Evolutionary conservation across 441 rosid species (phyloP), one percentile per base, ranked within the genome.

Genomic region (Codiaeum variegatum): DNA sequence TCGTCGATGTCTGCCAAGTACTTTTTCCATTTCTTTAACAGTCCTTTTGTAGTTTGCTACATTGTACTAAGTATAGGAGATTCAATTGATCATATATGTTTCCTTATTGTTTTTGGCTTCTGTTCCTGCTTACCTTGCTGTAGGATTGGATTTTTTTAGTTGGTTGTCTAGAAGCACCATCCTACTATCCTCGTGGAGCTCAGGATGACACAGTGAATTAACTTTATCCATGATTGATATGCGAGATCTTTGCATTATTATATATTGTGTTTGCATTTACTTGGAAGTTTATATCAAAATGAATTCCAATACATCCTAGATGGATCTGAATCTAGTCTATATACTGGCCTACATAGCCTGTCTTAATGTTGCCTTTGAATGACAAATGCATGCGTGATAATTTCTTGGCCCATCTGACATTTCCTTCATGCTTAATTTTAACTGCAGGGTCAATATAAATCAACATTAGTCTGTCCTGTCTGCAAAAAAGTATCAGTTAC

Each of bases 361-460:
- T 38, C 47, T n/a, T 70, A 70, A 36, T 21, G n/a, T 19, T 52
- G 11, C 40, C 29, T 36, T 72, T 15, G 23, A 26, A 52, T 26
- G 29, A 32, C 21, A 36, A n/a, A 23, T 62, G 21, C 19, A 31
- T n/a, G 23, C 42, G 9, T 60, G 12, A 66, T 65, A 24, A 29
- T 34, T 34, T 24, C 13, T 42, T 64, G 26, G 54, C 38, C 65
- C 28, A 71, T 26, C 56, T 70, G 67, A 62, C 62, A 18, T 58
- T 15, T 8, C 24, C 32, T 15, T 60, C 42, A 55, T 68, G 34
- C 67, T 75, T 73, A 24, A 58, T 19, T 64, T 54, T 71, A 23
- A 62, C 78, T 82, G 51, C 78, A 90, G 94, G 95, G 92, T 72
- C 95, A 90, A 76, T 90, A 84, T 69, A 80, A 84, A 68, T 90